Percentiles rank a stretch among this genome's conserved stretches.
phyloP scores from a whole-genome alignment of 1,284 basidiomycete species.

The Cutaneotrichosporon sp. region DNA sequence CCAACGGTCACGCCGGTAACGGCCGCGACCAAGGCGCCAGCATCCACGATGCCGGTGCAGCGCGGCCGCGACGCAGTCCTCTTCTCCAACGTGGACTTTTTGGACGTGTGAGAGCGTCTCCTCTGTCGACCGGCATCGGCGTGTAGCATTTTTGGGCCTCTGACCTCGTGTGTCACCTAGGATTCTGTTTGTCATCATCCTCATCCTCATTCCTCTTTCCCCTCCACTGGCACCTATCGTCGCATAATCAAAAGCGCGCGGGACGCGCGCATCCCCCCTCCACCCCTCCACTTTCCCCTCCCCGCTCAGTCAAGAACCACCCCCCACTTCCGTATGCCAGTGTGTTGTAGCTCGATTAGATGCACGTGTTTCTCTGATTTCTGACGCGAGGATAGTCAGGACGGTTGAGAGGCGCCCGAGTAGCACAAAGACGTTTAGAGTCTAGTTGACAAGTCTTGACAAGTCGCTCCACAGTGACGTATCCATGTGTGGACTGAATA shows the following conservation, averaged over 20 bases:
- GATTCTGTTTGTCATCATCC: conserved; percentile 8
- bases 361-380: neutral
- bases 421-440: too few relatives aligned
- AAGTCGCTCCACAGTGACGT: too few relatives aligned
- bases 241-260: conserved; percentile 6
- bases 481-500: too few relatives aligned
- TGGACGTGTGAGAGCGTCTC: conserved; percentile 22
- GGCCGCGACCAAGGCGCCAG: neutral
- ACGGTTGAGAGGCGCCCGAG: too few relatives aligned
- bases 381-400: too few relatives aligned
- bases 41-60: conserved; percentile 30
- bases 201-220: neutral
- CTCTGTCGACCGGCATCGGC: conserved; percentile 3
- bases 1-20: conserved; percentile 3
- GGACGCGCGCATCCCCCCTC: neutral
- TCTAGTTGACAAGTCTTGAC: too few relatives aligned
- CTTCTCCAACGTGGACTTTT: conserved; percentile 34
- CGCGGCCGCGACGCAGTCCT: conserved; percentile 46
- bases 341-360: conserved; percentile 10
- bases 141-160: conserved; percentile 7
- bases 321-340: neutral
- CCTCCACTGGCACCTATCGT: neutral
- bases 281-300: neutral
- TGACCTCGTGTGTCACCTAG: conserved; percentile 1
- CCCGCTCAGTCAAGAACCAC: neutral